A percentile compares a stretch with the other conserved stretches of the same genome.
Evolutionary conservation across 78 protist species (phyloP).

Genomic region (Blattamonas nauphoetae): DNA sequence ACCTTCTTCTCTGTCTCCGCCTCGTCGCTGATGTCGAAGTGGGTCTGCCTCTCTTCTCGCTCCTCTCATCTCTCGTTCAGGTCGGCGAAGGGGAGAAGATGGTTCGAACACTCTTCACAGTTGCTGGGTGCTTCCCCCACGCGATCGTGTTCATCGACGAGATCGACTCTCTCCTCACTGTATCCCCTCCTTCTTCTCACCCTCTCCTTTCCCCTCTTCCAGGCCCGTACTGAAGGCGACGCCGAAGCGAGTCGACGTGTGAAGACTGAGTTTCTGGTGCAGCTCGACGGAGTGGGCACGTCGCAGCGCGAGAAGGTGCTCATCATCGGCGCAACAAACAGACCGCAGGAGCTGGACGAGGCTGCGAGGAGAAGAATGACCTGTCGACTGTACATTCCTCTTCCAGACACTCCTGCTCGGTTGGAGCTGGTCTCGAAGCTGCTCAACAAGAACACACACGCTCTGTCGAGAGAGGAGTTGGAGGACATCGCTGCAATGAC

Average conservation of each 20-base stretch:
- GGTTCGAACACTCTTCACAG: constrained; percentile 71
- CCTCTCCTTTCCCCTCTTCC: no score
- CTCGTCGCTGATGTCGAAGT: constrained; percentile 55
- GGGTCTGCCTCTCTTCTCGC: constrained; percentile 17
- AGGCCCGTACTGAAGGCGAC: constrained; percentile 49
- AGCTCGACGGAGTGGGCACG: constrained; percentile 58
- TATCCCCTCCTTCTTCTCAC: no score
- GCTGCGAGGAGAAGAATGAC: constrained; percentile 70
- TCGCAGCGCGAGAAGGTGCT: constrained; percentile 10
- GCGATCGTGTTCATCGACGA: constrained; percentile 80
- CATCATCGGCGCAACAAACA: constrained; percentile 67
- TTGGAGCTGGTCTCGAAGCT: neutral
- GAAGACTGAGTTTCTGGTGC: constrained; percentile 81
- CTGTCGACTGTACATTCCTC: constrained; percentile 63
- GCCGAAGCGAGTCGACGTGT: constrained; percentile 56
- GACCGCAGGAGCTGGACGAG: constrained; percentile 86
- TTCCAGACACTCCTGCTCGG: constrained; percentile 64
- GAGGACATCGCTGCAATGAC: neutral
- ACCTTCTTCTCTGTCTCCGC: constrained; percentile 67
- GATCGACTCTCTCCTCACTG: constrained; percentile 63
- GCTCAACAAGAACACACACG: neutral
- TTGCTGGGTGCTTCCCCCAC: constrained; percentile 56
- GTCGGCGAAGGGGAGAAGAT: constrained; percentile 80
- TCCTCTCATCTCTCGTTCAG: neutral
- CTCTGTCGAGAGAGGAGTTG: constrained; percentile 16